phyloP scores from a whole-genome alignment of 2,329 filamentous ascomycete species.

The Cercospora zeina region DNA sequence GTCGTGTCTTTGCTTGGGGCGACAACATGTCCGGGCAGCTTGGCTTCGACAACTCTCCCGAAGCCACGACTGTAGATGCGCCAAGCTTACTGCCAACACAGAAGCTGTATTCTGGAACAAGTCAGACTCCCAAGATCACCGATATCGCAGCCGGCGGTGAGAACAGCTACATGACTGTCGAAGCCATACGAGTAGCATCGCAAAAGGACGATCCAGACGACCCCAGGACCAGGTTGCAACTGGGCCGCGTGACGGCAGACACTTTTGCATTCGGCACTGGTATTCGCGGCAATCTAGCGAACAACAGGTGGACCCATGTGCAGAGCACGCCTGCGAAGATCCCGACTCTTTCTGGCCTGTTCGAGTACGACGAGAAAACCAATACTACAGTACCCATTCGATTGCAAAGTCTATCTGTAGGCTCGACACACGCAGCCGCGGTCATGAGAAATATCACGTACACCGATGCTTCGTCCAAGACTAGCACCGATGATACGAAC shows the following conservation, averaged over 20 bases:
- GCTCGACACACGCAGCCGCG: slow-evolving; percentile 76
- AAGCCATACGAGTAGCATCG: slow-evolving; percentile 63
- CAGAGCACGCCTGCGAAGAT: slow-evolving; percentile 77
- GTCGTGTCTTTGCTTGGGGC: slow-evolving; percentile 81
- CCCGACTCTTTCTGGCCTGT: slow-evolving; percentile 77
- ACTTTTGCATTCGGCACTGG: slow-evolving; percentile 86
- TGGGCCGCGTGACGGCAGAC: slow-evolving; percentile 67
- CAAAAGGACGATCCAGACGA: slow-evolving; percentile 38
- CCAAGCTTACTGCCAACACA: slow-evolving; percentile 71
- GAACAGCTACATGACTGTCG: slow-evolving; percentile 85
- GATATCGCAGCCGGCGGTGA: slow-evolving; percentile 79
- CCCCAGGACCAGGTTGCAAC: slow-evolving; percentile 42
- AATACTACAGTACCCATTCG: slow-evolving; percentile 74
- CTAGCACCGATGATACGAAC: slow-evolving; percentile 68
- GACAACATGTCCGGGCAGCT: slow-evolving; percentile 92
- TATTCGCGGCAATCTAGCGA: slow-evolving; percentile 79
- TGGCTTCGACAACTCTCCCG: slow-evolving; percentile 69
- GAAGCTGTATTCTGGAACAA: slow-evolving; percentile 69
- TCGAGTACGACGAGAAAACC: slow-evolving; percentile 78
- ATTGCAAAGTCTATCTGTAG: slow-evolving; percentile 70
- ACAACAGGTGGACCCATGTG: slow-evolving; percentile 84
- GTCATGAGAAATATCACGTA: slow-evolving; percentile 75
- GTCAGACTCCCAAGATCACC: slow-evolving; percentile 66
- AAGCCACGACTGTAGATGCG: slow-evolving; percentile 63
- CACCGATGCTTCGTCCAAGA: slow-evolving; percentile 50